A percentile compares a stretch with the other conserved stretches of the same genome.
Conservation (phyloP, 139 green algal species). For the Picochlorum sp. region DNA sequence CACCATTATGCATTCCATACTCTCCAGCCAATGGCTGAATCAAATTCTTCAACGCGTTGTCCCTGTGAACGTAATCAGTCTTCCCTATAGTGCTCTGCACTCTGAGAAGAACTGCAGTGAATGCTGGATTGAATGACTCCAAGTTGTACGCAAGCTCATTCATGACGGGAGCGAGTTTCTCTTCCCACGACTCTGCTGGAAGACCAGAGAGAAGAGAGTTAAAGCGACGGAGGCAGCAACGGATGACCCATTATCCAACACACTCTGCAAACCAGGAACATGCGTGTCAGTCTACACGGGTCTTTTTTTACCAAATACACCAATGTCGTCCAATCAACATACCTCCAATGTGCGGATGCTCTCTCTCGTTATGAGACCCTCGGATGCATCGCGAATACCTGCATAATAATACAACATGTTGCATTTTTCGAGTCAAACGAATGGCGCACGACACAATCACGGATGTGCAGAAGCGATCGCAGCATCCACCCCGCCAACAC, state of each 20-base stretch:
- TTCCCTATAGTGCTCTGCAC: conserved; percentile 66
- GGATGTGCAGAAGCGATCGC: no score
- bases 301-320: no score
- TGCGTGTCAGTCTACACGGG: no score
- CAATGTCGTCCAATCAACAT: no score
- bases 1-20: conserved; percentile 86
- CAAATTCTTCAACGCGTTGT: conserved; percentile 75
- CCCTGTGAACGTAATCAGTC: conserved; percentile 71
- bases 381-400: no score
- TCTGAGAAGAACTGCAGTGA: conserved; percentile 77
- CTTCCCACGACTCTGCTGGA: conserved; percentile 56
- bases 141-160: conserved; percentile 85
- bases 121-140: conserved; percentile 92
- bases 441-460: no score
- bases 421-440: no score
- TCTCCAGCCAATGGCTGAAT: conserved; percentile 89
- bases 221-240: conserved; percentile 73
- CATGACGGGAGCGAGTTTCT: conserved; percentile 71
- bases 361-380: no score
- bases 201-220: conserved; percentile 59
- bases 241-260: conserved; percentile 61
- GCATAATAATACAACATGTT: no score
- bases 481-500: no score
- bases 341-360: no score
- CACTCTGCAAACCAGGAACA: conserved; percentile 33